These are phyloP conservation scores for Fusarium circinatum DNA, from an alignment of 2,329 filamentous ascomycete species.

Conservation along the genomic window DNA sequence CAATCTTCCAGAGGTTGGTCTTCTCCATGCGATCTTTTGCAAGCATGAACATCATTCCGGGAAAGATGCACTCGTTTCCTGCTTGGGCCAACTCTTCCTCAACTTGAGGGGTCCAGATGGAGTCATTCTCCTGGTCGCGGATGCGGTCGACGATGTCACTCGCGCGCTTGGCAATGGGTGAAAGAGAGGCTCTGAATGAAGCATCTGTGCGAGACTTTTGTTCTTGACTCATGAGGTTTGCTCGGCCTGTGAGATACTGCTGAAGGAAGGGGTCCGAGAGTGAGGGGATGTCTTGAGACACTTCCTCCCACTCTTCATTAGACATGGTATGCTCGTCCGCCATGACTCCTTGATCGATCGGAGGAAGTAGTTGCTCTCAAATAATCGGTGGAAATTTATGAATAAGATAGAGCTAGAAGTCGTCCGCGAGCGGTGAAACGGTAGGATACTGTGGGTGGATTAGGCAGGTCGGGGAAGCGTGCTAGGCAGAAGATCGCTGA, in stretches of 20 bases:
- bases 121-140: slow-evolving; percentile 77
- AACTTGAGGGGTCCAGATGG: slow-evolving; percentile 79
- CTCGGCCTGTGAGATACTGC: slow-evolving; percentile 81
- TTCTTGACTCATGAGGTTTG: slow-evolving; percentile 82
- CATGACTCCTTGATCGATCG: slow-evolving; percentile 39
- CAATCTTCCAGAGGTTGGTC: slow-evolving; percentile 86
- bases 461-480: slow-evolving; percentile 35
- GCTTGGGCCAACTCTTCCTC: slow-evolving; percentile 75
- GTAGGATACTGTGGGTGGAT: slow-evolving; percentile 22
- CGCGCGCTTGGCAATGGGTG: slow-evolving; percentile 80
- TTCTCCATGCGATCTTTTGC: slow-evolving; percentile 87
- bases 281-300: slow-evolving; percentile 65
- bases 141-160: slow-evolving; percentile 84
- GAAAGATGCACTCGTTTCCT: slow-evolving; percentile 74
- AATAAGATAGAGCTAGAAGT: neutral
- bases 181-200: slow-evolving; percentile 78
- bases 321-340: slow-evolving; percentile 50
- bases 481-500: slow-evolving; percentile 14
- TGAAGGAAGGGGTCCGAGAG: slow-evolving; percentile 79
- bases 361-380: neutral
- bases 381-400: neutral
- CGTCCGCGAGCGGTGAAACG: slow-evolving; percentile 7
- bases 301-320: slow-evolving; percentile 69
- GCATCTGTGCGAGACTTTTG: slow-evolving; percentile 80
- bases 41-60: slow-evolving; percentile 92